Conservation (phyloP, 2,329 filamentous ascomycete species). For the Pestalotiopsis sp. region DNA sequence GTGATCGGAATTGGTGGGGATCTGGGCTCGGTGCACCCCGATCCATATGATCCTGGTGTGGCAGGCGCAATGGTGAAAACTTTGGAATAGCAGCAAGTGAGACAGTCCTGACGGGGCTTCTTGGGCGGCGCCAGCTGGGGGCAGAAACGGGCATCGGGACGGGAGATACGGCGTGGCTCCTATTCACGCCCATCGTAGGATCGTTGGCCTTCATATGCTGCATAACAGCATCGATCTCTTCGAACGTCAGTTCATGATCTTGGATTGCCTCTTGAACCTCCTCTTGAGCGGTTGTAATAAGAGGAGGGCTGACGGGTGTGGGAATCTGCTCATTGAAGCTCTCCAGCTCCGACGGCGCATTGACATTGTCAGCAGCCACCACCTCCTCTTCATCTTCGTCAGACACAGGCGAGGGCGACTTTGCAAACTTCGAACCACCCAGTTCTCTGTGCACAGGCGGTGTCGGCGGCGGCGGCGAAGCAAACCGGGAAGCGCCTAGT, state of each 20-base stretch:
- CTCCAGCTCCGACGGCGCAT: slow-evolving; percentile 31
- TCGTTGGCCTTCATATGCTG: slow-evolving; percentile 76
- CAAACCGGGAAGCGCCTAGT: slow-evolving; percentile 53
- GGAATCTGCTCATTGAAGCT: slow-evolving; percentile 33
- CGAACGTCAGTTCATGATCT: slow-evolving; percentile 59
- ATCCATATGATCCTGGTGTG: slow-evolving; percentile 53
- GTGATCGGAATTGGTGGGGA: slow-evolving; percentile 56
- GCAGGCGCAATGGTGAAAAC: slow-evolving; percentile 57
- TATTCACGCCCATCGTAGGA: slow-evolving; percentile 75
- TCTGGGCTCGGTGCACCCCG: slow-evolving; percentile 77
- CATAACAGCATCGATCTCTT: slow-evolving; percentile 94
- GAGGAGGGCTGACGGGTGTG: slow-evolving; percentile 33
- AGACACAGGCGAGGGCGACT: slow-evolving; percentile 39
- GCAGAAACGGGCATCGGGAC: slow-evolving; percentile 22
- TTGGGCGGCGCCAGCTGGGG: slow-evolving; percentile 48
- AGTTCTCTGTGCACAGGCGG: slow-evolving; percentile 46
- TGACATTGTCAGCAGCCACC: slow-evolving; percentile 12
- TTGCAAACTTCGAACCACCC: slow-evolving; percentile 48
- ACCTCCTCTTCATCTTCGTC: slow-evolving; percentile 20
- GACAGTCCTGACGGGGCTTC: slow-evolving; percentile 41
- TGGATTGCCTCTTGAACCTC: no score
- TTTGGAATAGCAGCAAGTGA: slow-evolving; percentile 42
- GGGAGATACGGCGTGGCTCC: slow-evolving; percentile 42
- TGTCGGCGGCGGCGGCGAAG: slow-evolving; percentile 44
- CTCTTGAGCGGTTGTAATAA: slow-evolving; percentile 15